These are phyloP conservation scores for Daldinia childiae DNA, from an alignment of 495 filamentous ascomycete species.

Conservation along the genomic window DNA sequence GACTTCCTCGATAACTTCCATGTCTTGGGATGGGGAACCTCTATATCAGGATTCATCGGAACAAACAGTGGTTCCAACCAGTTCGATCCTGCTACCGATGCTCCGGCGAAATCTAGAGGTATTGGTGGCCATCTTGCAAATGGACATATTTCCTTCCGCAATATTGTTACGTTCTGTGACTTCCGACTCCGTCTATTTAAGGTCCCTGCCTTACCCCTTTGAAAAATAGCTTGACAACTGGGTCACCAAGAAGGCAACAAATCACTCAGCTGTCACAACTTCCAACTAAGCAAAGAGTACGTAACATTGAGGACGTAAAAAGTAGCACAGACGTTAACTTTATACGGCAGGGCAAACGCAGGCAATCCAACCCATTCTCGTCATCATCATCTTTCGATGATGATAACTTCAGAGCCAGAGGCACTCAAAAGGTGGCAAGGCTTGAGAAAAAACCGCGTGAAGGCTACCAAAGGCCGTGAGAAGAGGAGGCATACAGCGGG, in stretches of 20 bases:
- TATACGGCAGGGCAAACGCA: background rate
- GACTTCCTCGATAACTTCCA: background rate
- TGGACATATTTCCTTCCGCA: background rate
- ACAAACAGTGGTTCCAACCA: background rate
- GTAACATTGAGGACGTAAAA: background rate
- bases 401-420: background rate
- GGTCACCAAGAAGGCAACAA: background rate
- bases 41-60: background rate
- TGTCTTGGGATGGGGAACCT: background rate
- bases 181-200: background rate
- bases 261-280: background rate
- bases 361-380: background rate
- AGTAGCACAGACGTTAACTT: background rate
- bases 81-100: background rate
- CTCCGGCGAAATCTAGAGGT: background rate
- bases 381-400: background rate
- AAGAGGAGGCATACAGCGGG: conserved; percentile 12
- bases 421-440: background rate
- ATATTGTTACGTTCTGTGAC: background rate
- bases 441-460: conserved; percentile 29
- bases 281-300: background rate
- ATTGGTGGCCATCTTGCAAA: background rate
- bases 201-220: background rate
- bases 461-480: conserved; percentile 22
- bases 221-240: background rate